These are phyloP conservation scores for Prunus davidiana DNA, from an alignment of 306 rosid genomes.

Conservation along the genomic window DNA sequence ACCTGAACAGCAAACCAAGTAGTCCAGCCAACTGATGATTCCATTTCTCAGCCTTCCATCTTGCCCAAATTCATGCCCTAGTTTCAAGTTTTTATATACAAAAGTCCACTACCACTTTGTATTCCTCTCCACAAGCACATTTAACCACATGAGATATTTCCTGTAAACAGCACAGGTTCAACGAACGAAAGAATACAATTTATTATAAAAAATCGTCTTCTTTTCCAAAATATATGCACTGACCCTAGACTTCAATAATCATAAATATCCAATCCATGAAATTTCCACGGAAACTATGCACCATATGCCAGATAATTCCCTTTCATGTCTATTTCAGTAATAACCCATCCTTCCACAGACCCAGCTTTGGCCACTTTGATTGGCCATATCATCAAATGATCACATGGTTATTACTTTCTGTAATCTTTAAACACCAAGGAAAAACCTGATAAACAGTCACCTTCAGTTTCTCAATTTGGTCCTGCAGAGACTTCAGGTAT, in stretches of 20 bases:
- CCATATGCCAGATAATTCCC: neutral
- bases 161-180: constrained; percentile 42
- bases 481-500: constrained; percentile 62
- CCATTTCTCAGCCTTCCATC: constrained; percentile 4
- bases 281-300: constrained; percentile 2
- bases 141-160: constrained; percentile 56
- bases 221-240: neutral
- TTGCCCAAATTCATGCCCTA: neutral
- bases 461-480: constrained; percentile 63
- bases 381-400: neutral
- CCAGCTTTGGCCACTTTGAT: neutral
- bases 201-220: neutral
- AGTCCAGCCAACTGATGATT: constrained; percentile 7
- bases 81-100: constrained; percentile 30
- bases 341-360: neutral
- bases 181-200: constrained; percentile 18
- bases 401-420: neutral
- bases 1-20: constrained; percentile 16
- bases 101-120: constrained; percentile 43
- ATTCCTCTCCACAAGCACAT: constrained; percentile 83
- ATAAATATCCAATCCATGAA: constrained; percentile 13
- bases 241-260: constrained; percentile 2
- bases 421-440: constrained; percentile 4
- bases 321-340: neutral
- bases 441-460: constrained; percentile 32